Percentiles rank a stretch among this genome's conserved stretches.
Evolutionary conservation across 1,284 basidiomycete genomes (phyloP).

Genomic region (Ustilago sp.): DNA sequence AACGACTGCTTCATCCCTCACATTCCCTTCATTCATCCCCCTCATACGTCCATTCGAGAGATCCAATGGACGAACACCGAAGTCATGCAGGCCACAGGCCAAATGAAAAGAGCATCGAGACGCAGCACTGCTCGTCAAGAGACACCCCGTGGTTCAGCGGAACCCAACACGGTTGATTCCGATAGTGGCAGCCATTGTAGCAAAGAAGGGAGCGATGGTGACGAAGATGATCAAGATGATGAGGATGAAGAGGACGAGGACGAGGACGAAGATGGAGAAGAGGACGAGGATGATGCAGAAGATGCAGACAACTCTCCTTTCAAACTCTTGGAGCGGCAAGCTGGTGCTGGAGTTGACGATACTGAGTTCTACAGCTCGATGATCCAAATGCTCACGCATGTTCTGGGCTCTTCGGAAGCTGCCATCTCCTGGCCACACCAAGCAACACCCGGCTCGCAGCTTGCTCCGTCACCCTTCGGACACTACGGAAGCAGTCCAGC

Average conservation of each 20-base stretch:
- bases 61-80: not conserved
- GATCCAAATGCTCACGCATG: slow-evolving; percentile 62
- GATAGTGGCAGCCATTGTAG: not conserved
- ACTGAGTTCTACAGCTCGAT: slow-evolving; percentile 58
- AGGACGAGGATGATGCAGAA: slow-evolving; percentile 20
- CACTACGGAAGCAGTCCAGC: slow-evolving; percentile 45
- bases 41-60: not conserved
- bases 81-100: not conserved
- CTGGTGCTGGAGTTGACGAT: slow-evolving; percentile 30
- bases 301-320: slow-evolving; percentile 49
- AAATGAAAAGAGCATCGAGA: not conserved
- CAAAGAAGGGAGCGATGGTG: not conserved
- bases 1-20: too few species aligned
- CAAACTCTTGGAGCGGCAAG: slow-evolving; percentile 36
- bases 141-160: not conserved
- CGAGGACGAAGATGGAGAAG: slow-evolving; percentile 20
- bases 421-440: slow-evolving; percentile 42
- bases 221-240: slow-evolving; percentile 6
- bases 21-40: too few species aligned
- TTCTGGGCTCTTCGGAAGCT: slow-evolving; percentile 56
- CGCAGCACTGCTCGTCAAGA: not conserved
- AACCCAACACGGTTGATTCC: not conserved
- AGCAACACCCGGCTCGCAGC: slow-evolving; percentile 37
- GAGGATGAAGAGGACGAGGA: slow-evolving; percentile 13
- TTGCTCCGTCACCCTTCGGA: slow-evolving; percentile 37